Evolutionary conservation across 2,329 filamentous ascomycete genomes (phyloP), one percentile per base, ranked within the genome.

Genomic region (Neofusicoccum parvum): DNA sequence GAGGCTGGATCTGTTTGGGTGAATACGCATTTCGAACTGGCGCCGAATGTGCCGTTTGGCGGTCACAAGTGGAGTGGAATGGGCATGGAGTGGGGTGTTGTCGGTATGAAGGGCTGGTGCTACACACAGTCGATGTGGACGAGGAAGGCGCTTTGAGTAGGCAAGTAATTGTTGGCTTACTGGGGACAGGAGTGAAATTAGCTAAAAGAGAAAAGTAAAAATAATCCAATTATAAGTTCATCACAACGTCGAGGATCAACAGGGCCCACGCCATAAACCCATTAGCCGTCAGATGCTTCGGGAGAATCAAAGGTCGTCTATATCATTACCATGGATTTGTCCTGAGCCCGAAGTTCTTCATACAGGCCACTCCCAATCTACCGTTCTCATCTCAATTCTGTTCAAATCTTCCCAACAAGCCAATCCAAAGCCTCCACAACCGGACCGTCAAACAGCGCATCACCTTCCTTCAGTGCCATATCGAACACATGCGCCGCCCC

Each of bases 31-130:
- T 69, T 72, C 41, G 72, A 73, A 34, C 65, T 72, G 23, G 69
- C 69, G 36, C 72, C 72, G 2, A 70, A 76, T 10, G 80, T 88
- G 49, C 86, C 86, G 0, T 88, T 88, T 70, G 86, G 86, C 15
- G 86, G 86, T 46, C 83, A 87, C 6, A 88, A 88, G 77, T 83
- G 87, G 77, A 83, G 80, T 71, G 86, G 86, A 3, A 85, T 88
- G 71, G 87, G 87, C 17, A 77, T 86, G 60, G 87, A 88, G 75
- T 76, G 87, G 11, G 86, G 86, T 14, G 85, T 88, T 74, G 85
- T 85, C 59, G 86, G 85, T 3, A 75, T 88, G 67, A 85, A 85
- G 66, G 84, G 84, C 14, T 89, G 88, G 72, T 85, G 84, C 34
- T 85, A 87, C 72, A 79, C 59, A 1, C 59, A 62, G 14, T 50